Conservation (phyloP, 352 stramenopile species). For the Globisporangium emineosum region DNA sequence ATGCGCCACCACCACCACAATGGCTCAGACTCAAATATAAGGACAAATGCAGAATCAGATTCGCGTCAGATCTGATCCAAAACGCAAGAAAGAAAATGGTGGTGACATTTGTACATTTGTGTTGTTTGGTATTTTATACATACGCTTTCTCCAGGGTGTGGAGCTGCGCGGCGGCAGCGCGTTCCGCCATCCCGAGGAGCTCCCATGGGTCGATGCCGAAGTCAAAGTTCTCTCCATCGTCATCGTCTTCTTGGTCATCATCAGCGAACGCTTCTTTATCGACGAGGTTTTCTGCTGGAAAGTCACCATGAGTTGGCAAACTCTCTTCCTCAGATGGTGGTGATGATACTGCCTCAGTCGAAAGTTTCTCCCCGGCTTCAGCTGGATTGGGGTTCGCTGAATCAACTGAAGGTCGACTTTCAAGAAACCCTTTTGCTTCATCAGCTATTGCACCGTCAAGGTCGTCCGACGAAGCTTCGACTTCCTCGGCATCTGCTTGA, state of each 20-base stretch:
- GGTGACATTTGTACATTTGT: constrained; percentile 6
- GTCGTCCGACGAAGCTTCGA: not conserved
- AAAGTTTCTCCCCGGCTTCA: not conserved
- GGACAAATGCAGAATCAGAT: no score
- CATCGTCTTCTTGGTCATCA: constrained; percentile 4
- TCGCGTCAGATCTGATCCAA: no score
- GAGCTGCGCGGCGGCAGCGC: constrained; percentile 6
- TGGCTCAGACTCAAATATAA: no score
- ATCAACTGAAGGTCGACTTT: not conserved
- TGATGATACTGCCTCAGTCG: not conserved
- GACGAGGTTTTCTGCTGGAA: not conserved
- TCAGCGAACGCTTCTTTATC: no score
- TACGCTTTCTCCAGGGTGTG: not conserved
- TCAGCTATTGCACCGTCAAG: not conserved
- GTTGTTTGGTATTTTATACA: not conserved
- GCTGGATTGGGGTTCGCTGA: not conserved
- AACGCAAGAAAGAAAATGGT: not conserved
- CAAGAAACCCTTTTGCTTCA: not conserved
- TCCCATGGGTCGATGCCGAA: constrained; percentile 13
- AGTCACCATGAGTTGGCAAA: not conserved
- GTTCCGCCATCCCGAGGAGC: constrained; percentile 15
- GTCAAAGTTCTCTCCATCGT: constrained; percentile 10
- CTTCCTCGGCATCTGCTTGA: not conserved
- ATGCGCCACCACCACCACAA: no score
- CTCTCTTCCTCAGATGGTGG: not conserved